Evolutionary conservation across 164 flowering plant species (phyloP).

Genomic region (Vitis cinerea): DNA sequence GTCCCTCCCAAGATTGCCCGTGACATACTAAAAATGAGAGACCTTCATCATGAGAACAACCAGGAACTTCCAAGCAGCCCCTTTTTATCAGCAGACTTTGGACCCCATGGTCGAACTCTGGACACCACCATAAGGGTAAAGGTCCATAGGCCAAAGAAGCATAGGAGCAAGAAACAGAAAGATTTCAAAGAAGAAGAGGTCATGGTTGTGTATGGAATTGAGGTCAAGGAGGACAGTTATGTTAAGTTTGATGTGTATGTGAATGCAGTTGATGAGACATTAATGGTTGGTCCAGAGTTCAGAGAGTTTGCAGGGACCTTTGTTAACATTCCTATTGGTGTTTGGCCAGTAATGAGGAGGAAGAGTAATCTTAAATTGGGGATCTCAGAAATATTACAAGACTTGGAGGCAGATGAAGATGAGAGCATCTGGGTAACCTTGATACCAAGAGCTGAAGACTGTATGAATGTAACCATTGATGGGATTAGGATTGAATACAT

Average conservation of each 20-base stretch:
- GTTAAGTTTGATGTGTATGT: conserved; percentile 42
- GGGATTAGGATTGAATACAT: conserved; percentile 10
- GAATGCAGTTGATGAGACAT: conserved; percentile 31
- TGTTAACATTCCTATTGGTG: conserved; percentile 12
- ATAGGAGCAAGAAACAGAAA: conserved; percentile 24
- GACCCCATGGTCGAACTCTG: conserved; percentile 2
- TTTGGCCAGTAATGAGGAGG: neutral
- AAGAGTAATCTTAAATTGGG: conserved; percentile 16
- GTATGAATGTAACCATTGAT: neutral
- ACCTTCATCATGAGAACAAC: too few species aligned
- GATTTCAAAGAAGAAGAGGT: conserved; percentile 32
- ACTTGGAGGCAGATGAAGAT: conserved; percentile 16
- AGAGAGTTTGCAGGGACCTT: conserved; percentile 37
- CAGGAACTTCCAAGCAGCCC: too few species aligned
- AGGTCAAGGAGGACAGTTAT: conserved; percentile 1
- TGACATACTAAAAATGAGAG: neutral
- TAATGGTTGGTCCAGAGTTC: conserved; percentile 1
- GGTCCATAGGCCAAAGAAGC: conserved; percentile 27
- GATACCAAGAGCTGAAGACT: neutral
- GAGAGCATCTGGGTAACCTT: conserved; percentile 11
- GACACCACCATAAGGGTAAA: conserved; percentile 3
- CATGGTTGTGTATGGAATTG: conserved; percentile 26
- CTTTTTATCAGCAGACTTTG: too few species aligned
- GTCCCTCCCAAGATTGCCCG: conserved; percentile 1
- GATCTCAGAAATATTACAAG: conserved; percentile 12